Base-by-base conservation (phyloP, 306 rosid genomes). In the Citrullus mucosospermus region DNA sequence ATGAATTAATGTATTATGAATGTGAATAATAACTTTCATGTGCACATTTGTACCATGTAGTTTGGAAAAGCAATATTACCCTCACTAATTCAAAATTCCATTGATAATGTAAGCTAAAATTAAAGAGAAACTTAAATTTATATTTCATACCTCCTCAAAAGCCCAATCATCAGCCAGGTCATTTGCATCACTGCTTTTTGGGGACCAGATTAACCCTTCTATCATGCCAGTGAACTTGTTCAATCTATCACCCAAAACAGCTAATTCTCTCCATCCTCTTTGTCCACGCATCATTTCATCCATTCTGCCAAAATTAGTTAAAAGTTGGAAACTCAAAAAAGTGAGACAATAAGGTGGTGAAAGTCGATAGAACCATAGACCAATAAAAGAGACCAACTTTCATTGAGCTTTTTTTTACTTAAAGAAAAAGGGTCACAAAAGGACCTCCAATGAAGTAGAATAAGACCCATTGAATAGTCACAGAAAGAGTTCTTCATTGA, bases 201-300 rank as follows among this genome's bases (percentile, higher is more conserved):
- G 97, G 58, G 97, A 95, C 99, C 97, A 95, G 85, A 95, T 89
- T 79, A 91, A 84, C 87, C 97, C 97, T 88, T 95, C 97, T 82
- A 95, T 89, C 97, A 92, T 95, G 79, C 97, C 97, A 82, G 93
- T 87, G 65, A 95, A 88, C 90, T 93, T 95, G 88, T 89, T 92
- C 51, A 92, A 74, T 87, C 91, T 95, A 86, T 91, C 99, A 43
- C 99, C 99, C 89, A 95, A 83, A 82, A 88, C 71, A 75, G 99
- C 91, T 68, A 95, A 86, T 85, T 95, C 99, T 77, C 97, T 88
- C 99, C 99, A 95, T 55, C 99, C 99, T 90, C 93, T 91, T 86
- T 95, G 99, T 78, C 97, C 99, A 22, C 93, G 90, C 99, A 95
- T 95, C 99, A 95, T 92, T 86, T 95, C 97, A 80, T 95, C 99